Percentiles rank a stretch among this genome's conserved stretches.
Evolutionary conservation across 495 filamentous ascomycete genomes (phyloP).

Genomic region (Bathelium albidoporum): DNA sequence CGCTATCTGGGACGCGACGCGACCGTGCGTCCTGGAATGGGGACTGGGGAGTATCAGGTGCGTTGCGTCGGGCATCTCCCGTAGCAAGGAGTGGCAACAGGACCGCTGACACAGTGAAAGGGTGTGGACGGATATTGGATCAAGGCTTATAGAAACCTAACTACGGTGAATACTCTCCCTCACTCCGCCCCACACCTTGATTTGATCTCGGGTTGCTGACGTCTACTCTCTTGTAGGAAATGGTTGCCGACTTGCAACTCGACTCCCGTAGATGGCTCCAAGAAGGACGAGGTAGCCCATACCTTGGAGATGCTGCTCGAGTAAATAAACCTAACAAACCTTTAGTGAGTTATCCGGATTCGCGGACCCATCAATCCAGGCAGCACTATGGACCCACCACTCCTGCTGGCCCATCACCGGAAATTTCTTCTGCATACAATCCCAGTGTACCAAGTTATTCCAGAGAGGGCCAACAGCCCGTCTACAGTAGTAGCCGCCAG

Average conservation of each 20-base stretch:
- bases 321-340: slow-evolving; percentile 29
- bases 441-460: background rate
- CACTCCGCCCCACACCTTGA: slow-evolving; percentile 10
- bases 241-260: slow-evolving; percentile 76
- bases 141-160: slow-evolving; percentile 77
- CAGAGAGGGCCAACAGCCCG: background rate
- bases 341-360: slow-evolving; percentile 42
- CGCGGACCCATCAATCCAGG: slow-evolving; percentile 40
- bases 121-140: slow-evolving; percentile 71
- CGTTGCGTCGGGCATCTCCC: slow-evolving; percentile 23
- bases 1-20: slow-evolving; percentile 89
- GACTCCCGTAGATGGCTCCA: slow-evolving; percentile 74
- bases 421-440: background rate
- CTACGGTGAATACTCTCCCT: slow-evolving; percentile 52
- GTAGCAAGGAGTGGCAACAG: slow-evolving; percentile 6
- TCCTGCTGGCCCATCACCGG: background rate
- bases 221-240: slow-evolving; percentile 45
- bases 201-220: slow-evolving; percentile 16
- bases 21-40: slow-evolving; percentile 66
- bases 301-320: slow-evolving; percentile 37
- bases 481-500: too few relatives aligned
- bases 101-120: slow-evolving; percentile 39
- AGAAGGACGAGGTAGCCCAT: slow-evolving; percentile 52
- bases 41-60: slow-evolving; percentile 54
- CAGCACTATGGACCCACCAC: slow-evolving; percentile 39